These are phyloP conservation scores for Wallemia ichthyophaga DNA, from an alignment of 1,284 basidiomycete genomes.

Conservation along the genomic window DNA sequence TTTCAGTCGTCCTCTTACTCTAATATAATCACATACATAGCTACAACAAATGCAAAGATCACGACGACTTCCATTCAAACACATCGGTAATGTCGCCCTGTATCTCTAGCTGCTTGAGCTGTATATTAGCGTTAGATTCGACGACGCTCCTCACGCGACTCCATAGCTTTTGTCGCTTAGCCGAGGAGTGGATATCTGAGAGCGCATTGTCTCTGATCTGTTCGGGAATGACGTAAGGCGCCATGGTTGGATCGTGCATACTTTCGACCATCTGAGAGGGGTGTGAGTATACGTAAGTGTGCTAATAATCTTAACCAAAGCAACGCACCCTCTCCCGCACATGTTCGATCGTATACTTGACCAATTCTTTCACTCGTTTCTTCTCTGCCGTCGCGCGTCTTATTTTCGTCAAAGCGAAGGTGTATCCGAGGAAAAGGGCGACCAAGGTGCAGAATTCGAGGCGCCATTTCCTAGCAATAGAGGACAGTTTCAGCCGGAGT, in stretches of 20 bases:
- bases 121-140: slow-evolving; percentile 80
- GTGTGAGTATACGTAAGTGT: not conserved
- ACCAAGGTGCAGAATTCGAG: not conserved
- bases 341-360: slow-evolving; percentile 44
- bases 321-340: slow-evolving; percentile 37
- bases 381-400: not conserved
- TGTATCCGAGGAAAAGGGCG: not conserved
- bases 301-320: not conserved
- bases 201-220: slow-evolving; percentile 75
- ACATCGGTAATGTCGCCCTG: slow-evolving; percentile 32
- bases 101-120: slow-evolving; percentile 59
- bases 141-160: slow-evolving; percentile 54
- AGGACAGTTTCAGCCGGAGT: not conserved
- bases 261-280: slow-evolving; percentile 23
- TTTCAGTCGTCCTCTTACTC: no score
- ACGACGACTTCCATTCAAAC: slow-evolving; percentile 19
- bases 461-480: not conserved
- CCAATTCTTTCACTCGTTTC: slow-evolving; percentile 26
- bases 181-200: slow-evolving; percentile 43
- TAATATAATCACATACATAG: no score
- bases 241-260: slow-evolving; percentile 60
- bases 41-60: no score
- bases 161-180: slow-evolving; percentile 45
- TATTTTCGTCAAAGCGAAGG: not conserved
- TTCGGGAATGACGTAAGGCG: slow-evolving; percentile 52